Evolutionary conservation across 352 stramenopile species (phyloP).

Genomic region (Globisporangium parvum): DNA sequence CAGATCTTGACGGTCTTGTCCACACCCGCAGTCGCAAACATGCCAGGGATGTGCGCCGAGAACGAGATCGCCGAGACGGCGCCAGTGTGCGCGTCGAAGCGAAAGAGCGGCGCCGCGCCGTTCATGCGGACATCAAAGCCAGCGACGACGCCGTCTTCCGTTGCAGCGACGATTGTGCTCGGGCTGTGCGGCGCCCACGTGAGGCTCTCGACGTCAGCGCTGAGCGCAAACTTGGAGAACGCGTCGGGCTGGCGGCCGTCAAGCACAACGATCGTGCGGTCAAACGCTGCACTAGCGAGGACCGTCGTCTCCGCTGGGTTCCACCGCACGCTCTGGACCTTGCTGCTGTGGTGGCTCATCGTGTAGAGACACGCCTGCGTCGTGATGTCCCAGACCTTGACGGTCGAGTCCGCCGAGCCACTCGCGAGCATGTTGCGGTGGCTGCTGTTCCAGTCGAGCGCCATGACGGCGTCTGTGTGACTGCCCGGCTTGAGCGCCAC

Average conservation of each 20-base stretch:
- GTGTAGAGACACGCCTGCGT: constrained; percentile 93
- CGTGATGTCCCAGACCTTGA: constrained; percentile 96
- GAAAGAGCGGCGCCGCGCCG: constrained; percentile 88
- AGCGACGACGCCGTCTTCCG: constrained; percentile 92
- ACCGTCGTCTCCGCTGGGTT: constrained; percentile 95
- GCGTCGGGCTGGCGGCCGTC: constrained; percentile 86
- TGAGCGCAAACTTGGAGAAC: constrained; percentile 79
- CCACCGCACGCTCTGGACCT: constrained; percentile 96
- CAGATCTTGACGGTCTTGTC: constrained; percentile 99
- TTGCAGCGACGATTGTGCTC: constrained; percentile 90
- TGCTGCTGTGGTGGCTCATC: constrained; percentile 97
- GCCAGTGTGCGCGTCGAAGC: constrained; percentile 88
- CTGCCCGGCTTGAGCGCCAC: constrained; percentile 87
- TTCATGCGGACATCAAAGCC: constrained; percentile 96
- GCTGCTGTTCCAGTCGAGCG: constrained; percentile 96
- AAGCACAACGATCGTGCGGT: constrained; percentile 92
- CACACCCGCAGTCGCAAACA: constrained; percentile 94
- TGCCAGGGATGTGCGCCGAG: constrained; percentile 80
- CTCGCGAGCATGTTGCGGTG: constrained; percentile 97
- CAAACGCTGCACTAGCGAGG: constrained; percentile 94
- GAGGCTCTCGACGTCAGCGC: constrained; percentile 88
- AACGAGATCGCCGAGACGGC: constrained; percentile 85
- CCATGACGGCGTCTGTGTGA: constrained; percentile 98
- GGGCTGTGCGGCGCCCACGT: constrained; percentile 92
- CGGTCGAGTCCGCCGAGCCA: constrained; percentile 95